Percentiles rank a stretch among this genome's conserved stretches.
Conservation (phyloP, 2,329 filamentous ascomycete species). For the Trichoderma sp. region DNA sequence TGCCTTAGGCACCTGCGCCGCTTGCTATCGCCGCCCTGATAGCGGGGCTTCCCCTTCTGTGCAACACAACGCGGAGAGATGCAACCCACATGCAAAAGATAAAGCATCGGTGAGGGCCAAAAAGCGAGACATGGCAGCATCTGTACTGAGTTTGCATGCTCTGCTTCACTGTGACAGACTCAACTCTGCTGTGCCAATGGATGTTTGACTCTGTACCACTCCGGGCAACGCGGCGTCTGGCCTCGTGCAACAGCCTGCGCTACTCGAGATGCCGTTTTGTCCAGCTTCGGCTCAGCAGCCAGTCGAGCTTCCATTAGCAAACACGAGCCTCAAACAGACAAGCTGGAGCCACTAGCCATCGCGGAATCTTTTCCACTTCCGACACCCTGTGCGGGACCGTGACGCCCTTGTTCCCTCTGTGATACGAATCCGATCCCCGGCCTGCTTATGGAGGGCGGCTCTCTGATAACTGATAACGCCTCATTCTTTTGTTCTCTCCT, state of each 20-base stretch:
- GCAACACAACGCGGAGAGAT: conserved; percentile 1
- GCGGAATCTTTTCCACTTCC: background rate
- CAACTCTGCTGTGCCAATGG: background rate
- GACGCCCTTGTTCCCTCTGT: background rate
- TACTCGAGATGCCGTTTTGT: background rate
- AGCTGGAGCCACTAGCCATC: background rate
- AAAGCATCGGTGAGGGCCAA: conserved; percentile 15
- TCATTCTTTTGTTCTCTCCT: background rate
- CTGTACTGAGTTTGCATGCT: background rate
- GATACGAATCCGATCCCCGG: conserved; percentile 10
- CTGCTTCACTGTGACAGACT: background rate
- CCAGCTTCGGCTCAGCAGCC: background rate
- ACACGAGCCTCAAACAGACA: background rate
- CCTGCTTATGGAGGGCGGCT: background rate
- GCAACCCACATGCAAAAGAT: conserved; percentile 14
- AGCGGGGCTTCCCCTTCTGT: conserved; percentile 15
- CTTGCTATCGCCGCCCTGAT: conserved; percentile 5
- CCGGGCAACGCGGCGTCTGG: too few species aligned
- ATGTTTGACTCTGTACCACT: background rate
- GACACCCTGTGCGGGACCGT: background rate
- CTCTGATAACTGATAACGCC: background rate
- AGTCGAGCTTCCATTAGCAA: background rate
- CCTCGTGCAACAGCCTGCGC: background rate
- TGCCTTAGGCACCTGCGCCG: background rate
- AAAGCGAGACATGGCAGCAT: background rate